Evolutionary conservation across 2,329 filamentous ascomycete species (phyloP), one percentile per base, ranked within the genome.

Genomic region (Byssochlamys sp.): DNA sequence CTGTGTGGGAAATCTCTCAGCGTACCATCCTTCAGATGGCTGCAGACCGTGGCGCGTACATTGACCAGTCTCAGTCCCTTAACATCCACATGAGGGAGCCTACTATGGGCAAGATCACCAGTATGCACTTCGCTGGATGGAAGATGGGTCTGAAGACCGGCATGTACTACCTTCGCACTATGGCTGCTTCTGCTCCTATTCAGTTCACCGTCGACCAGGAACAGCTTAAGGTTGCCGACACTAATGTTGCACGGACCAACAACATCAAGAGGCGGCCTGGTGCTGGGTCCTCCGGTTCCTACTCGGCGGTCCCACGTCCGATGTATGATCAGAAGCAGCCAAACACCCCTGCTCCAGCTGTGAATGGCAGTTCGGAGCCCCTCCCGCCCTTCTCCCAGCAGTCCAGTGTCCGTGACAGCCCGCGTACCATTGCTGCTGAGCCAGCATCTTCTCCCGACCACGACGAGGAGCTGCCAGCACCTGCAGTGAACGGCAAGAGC

Each of bases 81-180:
- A 99, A 99, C 82, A 97, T 99, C 66, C 94, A 99, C 81, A 91
- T 99, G 87, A 95, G 95, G 77, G 92, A 97, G 70, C 94, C 94
- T 49, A 96, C 91, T 55, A 97, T 99, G 92, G 94, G 94, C 78
- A 99, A 99, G 84, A 96, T 99, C 75, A 99, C 94, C 59, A 94
- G 88, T 75, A 99, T 99, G 94, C 94, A 99, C 80, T 99, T 99
- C 72, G 84, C 94, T 53, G 94, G 94, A 67, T 99, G 94, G 94
- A 99, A 97, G 83, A 86, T 97, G 64, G 94, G 94, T 70, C 84
- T 99, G 66, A 99, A 99, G 88, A 99, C 94, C 35, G 94, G 94
- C 80, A 97, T 99, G 94, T 99, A 99, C 86, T 99, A 99, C 78
- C 86, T 99, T 67, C 90, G 94, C 69, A 99, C 94, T 53, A 94